Evolutionary conservation across 768 basidiomycete genomes (phyloP).

Genomic region (Stropharia rugosoannulata): DNA sequence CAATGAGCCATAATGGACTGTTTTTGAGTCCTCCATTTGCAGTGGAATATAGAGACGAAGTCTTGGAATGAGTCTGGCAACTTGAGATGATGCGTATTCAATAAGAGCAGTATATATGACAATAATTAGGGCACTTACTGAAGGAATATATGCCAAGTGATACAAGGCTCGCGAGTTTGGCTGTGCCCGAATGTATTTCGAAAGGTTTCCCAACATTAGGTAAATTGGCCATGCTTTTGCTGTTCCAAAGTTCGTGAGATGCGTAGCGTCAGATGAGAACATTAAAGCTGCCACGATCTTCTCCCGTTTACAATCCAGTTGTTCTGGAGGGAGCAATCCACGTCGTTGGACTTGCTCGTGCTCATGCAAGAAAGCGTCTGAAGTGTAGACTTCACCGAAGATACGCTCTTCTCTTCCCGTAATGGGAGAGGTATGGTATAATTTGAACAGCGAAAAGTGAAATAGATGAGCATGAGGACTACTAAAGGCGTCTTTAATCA

Average conservation of each 20-base stretch:
- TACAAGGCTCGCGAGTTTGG: slow-evolving; percentile 31
- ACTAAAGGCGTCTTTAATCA: slow-evolving; percentile 23
- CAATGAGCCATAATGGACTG: slow-evolving; percentile 17
- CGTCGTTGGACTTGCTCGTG: slow-evolving; percentile 26
- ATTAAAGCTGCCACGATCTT: slow-evolving; percentile 25
- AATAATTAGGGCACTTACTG: slow-evolving; percentile 20
- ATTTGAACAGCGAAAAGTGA: slow-evolving; percentile 29
- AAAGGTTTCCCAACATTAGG: slow-evolving; percentile 35
- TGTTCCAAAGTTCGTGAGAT: slow-evolving; percentile 29
- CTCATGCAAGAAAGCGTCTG: slow-evolving; percentile 27
- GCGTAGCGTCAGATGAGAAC: slow-evolving; percentile 24
- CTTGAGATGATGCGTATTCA: slow-evolving; percentile 10
- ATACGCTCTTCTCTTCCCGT: slow-evolving; percentile 15
- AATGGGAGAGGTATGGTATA: slow-evolving; percentile 15
- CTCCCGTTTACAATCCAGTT: slow-evolving; percentile 24
- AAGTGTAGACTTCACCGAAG: slow-evolving; percentile 25
- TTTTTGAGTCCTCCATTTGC: slow-evolving; percentile 15
- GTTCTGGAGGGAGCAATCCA: slow-evolving; percentile 15
- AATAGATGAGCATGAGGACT: slow-evolving; percentile 17
- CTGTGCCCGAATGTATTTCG: slow-evolving; percentile 34
- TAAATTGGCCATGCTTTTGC: slow-evolving; percentile 39
- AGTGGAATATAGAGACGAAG: slow-evolving; percentile 1
- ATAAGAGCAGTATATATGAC: neutral
- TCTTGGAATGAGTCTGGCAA: slow-evolving; percentile 29
- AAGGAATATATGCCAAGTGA: slow-evolving; percentile 43